Evolutionary conservation across 2,329 filamentous ascomycete genomes (phyloP).

Genomic region (Xenosphaeropsis pyriputrescens): DNA sequence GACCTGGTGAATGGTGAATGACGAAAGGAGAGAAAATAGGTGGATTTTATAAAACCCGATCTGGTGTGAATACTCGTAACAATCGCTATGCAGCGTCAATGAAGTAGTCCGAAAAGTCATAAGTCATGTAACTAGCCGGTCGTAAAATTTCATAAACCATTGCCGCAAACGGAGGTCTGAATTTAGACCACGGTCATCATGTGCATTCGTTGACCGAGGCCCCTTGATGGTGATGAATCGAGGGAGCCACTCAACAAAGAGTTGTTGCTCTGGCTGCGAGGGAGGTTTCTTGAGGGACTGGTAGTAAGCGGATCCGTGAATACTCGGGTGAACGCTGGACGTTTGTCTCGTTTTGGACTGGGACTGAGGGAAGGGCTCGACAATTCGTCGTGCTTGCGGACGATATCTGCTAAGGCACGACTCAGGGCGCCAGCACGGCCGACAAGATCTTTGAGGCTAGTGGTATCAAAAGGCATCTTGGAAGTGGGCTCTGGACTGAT

Average conservation of each 20-base stretch:
- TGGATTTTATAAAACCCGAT: too few species aligned
- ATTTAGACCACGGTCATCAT: constrained; percentile 46
- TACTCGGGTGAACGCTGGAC: constrained; percentile 52
- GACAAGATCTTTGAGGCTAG: constrained; percentile 51
- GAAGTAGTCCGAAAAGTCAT: too few species aligned
- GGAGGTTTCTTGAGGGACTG: constrained; percentile 34
- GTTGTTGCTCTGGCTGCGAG: constrained; percentile 37
- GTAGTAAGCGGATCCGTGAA: constrained; percentile 43
- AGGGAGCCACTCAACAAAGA: constrained; percentile 35
- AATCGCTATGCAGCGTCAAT: too few species aligned
- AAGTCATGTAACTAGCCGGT: too few species aligned
- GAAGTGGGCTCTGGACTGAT: constrained; percentile 18
- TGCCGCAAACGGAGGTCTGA: too few species aligned
- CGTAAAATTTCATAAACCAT: too few species aligned
- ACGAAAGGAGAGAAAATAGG: too few species aligned
- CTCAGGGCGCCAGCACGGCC: constrained; percentile 45
- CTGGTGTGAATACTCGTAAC: too few species aligned
- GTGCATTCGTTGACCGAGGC: constrained; percentile 38
- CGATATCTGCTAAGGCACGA: constrained; percentile 41
- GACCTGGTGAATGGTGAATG: too few species aligned
- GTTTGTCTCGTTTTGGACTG: constrained; percentile 35
- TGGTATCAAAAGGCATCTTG: constrained; percentile 51
- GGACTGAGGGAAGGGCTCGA: constrained; percentile 39
- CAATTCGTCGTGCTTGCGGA: constrained; percentile 43
- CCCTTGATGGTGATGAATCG: constrained; percentile 34